A percentile compares a stretch with the other conserved stretches of the same genome.
phyloP scores from a whole-genome alignment of 2,329 filamentous ascomycete species.

The Pseudogymnoascus sp. region DNA sequence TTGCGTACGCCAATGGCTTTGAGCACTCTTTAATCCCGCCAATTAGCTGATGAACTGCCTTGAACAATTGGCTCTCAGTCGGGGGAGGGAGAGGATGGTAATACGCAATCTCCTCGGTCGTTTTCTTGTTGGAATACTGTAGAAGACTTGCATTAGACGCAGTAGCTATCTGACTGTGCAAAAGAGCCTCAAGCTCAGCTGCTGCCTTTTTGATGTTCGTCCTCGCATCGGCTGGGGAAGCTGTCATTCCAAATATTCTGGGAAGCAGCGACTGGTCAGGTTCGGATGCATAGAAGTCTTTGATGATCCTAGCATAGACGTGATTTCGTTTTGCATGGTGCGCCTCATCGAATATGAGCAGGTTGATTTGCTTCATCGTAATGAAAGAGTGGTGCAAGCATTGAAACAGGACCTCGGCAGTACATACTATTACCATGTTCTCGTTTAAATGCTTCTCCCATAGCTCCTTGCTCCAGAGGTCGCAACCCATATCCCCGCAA shows the following conservation, averaged over 20 bases:
- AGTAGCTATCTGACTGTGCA: conserved; percentile 80
- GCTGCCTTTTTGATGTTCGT: conserved; percentile 65
- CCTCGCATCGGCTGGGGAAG: conserved; percentile 83
- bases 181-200: conserved; percentile 63
- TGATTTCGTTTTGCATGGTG: conserved; percentile 95
- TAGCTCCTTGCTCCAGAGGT: conserved; percentile 52
- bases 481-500: conserved; percentile 60
- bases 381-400: conserved; percentile 75
- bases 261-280: conserved; percentile 47
- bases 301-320: conserved; percentile 82
- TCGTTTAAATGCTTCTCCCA: conserved; percentile 53
- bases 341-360: conserved; percentile 92
- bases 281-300: conserved; percentile 66
- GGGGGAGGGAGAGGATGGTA: conserved; percentile 41
- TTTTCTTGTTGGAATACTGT: conserved; percentile 50
- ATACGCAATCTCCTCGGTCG: conserved; percentile 52
- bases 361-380: conserved; percentile 73
- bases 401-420: conserved; percentile 75
- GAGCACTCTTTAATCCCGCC: conserved; percentile 25
- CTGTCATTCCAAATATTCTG: conserved; percentile 91
- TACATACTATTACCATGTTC: conserved; percentile 85
- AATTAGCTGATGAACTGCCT: conserved; percentile 24
- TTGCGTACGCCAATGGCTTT: conserved; percentile 42
- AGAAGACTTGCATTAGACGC: conserved; percentile 51
- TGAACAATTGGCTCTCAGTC: conserved; percentile 59